A percentile compares a stretch with the other conserved stretches of the same genome.
phyloP scores from a whole-genome alignment of 768 basidiomycete genomes.

The Mycena sanguinolenta region DNA sequence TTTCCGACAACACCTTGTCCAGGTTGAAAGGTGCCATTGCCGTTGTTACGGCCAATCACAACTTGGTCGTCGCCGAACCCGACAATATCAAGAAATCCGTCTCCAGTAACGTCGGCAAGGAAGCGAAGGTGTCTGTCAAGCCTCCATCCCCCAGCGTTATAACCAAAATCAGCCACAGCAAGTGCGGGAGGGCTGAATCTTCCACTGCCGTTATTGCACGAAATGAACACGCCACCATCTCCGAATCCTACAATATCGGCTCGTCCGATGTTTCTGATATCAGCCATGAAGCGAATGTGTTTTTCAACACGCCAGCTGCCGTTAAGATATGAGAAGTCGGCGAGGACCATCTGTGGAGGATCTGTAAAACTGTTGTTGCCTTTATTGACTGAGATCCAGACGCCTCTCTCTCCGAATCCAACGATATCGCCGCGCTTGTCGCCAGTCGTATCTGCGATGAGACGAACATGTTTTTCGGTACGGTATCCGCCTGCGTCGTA shows the following conservation, averaged over 20 bases:
- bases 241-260: constrained; percentile 5
- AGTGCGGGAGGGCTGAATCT: not conserved
- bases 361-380: constrained; percentile 3
- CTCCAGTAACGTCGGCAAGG: constrained; percentile 9
- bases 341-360: no score
- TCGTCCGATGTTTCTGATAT: constrained; percentile 8
- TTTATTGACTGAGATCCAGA: not conserved
- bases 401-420: not conserved
- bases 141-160: constrained; percentile 3
- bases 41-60: constrained; percentile 10
- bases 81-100: constrained; percentile 15
- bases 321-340: constrained; percentile 3
- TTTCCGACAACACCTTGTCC: not conserved
- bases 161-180: constrained; percentile 6
- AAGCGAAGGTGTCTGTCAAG: constrained; percentile 8
- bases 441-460: not conserved
- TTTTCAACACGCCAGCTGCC: constrained; percentile 9
- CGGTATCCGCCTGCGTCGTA: not conserved
- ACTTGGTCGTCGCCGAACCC: constrained; percentile 3
- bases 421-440: not conserved
- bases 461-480: not conserved
- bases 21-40: constrained; percentile 5
- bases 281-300: constrained; percentile 2
- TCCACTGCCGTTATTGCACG: constrained; percentile 6
- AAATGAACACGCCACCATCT: constrained; percentile 1